These are phyloP conservation scores for Lotmaria passim DNA, from an alignment of 208 protist species.

Conservation along the genomic window DNA sequence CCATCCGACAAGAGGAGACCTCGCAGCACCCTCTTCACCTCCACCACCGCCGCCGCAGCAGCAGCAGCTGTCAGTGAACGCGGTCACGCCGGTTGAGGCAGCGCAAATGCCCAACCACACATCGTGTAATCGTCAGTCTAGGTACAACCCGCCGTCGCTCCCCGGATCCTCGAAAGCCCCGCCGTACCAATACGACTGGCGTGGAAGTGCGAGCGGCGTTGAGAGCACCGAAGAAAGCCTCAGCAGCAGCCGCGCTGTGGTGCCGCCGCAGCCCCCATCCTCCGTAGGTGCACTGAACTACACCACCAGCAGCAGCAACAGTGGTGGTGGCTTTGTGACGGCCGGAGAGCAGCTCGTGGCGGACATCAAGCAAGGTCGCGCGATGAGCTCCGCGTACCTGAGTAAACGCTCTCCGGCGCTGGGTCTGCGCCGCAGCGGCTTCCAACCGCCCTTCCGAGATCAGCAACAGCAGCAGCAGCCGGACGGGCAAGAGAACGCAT, in stretches of 20 bases:
- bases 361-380: constrained; percentile 47
- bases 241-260: background rate
- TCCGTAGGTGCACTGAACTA: background rate
- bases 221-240: constrained; percentile 1
- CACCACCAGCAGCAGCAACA: constrained; percentile 20
- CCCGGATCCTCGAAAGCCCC: constrained; percentile 18
- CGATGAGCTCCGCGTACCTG: constrained; percentile 45
- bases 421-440: constrained; percentile 65
- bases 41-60: no score
- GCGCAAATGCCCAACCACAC: background rate
- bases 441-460: constrained; percentile 61
- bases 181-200: constrained; percentile 20
- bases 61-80: no score
- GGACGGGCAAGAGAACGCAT: background rate
- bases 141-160: constrained; percentile 13
- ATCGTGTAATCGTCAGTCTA: background rate
- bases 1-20: background rate
- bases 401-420: constrained; percentile 58
- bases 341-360: constrained; percentile 59
- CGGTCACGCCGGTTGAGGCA: background rate
- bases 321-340: constrained; percentile 60
- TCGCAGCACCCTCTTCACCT: background rate
- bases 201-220: background rate
- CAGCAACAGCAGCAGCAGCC: constrained; percentile 36
- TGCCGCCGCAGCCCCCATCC: background rate